Base-by-base conservation (phyloP, 768 basidiomycete species). In the Tricholoma sp. region DNA sequence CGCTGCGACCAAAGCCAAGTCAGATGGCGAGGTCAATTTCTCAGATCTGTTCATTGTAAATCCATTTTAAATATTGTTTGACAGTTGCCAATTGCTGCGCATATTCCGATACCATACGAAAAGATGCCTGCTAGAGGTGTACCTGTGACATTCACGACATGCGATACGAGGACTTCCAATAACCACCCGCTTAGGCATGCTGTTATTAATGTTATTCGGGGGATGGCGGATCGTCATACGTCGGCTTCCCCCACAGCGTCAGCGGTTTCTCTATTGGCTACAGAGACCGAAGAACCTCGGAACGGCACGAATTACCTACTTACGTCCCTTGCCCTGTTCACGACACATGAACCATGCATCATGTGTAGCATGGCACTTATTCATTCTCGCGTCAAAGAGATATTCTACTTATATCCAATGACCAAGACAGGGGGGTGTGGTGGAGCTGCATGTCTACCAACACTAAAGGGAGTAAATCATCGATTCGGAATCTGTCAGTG, bases 291-390 rank as follows among this genome's bases (percentile, higher is more conserved):
- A 7, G 59, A 58, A 20, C 39, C 57, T 39, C 69, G 63, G 54
- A 92, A 91, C 61, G 88, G 91, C 12, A 74, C 85, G 1, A 87
- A 89, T 65, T 99, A 99, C 70, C 85, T 98, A 44, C 78, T 98
- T 24, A 98, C 94, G 0, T 84, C 85, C 2, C 80, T 85, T 15
- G 84, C 86, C 1, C 76, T 98, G 24, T 98, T 98, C 74, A 83
- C 85, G 53, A 92, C 93, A 9, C 96, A 99, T 71, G 97, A 99
- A 63, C 97, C 97, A 0, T 99, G 97, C 63, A 81, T 99, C 55
- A 94, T 98, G 92, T 99, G 97, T 69, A 84, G 86, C 63, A 99
- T 99, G 97, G 92, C 94, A 2, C 73, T 98, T 18, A 74, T 97
- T 6, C 97, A 99, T 70, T 94, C 91, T 1, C 83, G 97, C n/a